phyloP scores from a whole-genome alignment of 805 yeast species.

The Lipomyces chichibuensis region DNA sequence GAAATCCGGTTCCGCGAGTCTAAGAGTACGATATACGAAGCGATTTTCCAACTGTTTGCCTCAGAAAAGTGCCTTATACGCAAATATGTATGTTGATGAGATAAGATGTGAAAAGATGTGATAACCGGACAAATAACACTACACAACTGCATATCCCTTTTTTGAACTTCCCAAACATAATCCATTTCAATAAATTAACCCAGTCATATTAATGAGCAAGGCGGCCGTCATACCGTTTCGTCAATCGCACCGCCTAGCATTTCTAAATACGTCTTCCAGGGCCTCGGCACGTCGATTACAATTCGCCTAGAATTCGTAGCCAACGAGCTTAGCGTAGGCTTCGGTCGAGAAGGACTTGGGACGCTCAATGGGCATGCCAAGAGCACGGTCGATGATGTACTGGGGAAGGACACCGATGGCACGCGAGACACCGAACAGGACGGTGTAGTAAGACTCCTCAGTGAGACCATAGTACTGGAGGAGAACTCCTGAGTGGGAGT shows the following conservation, averaged over 20 bases:
- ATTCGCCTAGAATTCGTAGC: constrained; percentile 29
- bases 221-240: neutral
- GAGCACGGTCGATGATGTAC: constrained; percentile 80
- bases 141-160: neutral
- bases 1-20: neutral
- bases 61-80: neutral
- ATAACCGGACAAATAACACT: neutral
- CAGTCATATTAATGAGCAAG: neutral
- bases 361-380: constrained; percentile 82
- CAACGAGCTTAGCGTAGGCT: constrained; percentile 78
- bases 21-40: neutral
- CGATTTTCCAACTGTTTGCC: neutral
- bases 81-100: neutral
- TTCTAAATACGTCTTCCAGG: neutral
- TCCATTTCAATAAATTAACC: neutral
- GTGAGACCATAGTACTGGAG: constrained; percentile 84
- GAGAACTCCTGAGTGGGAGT: constrained; percentile 83
- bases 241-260: neutral
- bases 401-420: constrained; percentile 86
- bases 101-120: neutral
- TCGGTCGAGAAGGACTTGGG: constrained; percentile 93
- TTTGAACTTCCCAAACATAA: neutral
- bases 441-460: constrained; percentile 82
- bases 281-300: neutral
- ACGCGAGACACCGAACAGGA: constrained; percentile 82